Evolutionary conservation across 169 alveolate genomes (phyloP).

Genomic region (Plasmodium relictum): DNA sequence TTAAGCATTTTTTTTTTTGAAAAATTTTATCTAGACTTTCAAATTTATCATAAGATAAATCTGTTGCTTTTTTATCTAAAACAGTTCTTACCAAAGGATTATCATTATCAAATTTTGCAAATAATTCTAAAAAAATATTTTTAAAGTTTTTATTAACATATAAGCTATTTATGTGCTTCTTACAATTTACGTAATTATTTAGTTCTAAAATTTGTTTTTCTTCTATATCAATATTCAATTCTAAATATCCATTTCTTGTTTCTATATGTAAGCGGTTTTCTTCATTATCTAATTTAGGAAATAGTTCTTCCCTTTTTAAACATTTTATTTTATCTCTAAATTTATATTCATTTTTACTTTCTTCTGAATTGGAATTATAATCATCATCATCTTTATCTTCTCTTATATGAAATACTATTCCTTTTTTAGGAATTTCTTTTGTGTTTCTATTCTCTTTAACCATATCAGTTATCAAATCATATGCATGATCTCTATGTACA

Average conservation of each 20-base stretch:
- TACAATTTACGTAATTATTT: constrained; percentile 7
- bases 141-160: constrained; percentile 34
- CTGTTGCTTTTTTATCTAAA: constrained; percentile 1
- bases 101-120: constrained; percentile 15
- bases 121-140: constrained; percentile 13
- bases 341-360: neutral
- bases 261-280: neutral
- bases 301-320: neutral
- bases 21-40: neutral
- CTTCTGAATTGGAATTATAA: neutral
- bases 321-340: neutral
- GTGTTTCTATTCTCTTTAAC: constrained; percentile 4
- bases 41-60: constrained; percentile 14
- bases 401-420: constrained; percentile 2
- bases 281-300: neutral
- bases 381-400: constrained; percentile 6
- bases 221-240: neutral
- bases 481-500: constrained; percentile 30
- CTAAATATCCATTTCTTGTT: neutral
- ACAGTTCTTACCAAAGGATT: constrained; percentile 26
- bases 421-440: constrained; percentile 25
- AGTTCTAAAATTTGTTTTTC: constrained; percentile 21
- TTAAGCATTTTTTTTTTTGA: neutral
- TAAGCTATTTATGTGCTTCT: constrained; percentile 22
- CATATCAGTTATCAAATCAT: constrained; percentile 33